Conservation (phyloP, 495 filamentous ascomycete genomes). For the Aspergillus cavernicola region DNA sequence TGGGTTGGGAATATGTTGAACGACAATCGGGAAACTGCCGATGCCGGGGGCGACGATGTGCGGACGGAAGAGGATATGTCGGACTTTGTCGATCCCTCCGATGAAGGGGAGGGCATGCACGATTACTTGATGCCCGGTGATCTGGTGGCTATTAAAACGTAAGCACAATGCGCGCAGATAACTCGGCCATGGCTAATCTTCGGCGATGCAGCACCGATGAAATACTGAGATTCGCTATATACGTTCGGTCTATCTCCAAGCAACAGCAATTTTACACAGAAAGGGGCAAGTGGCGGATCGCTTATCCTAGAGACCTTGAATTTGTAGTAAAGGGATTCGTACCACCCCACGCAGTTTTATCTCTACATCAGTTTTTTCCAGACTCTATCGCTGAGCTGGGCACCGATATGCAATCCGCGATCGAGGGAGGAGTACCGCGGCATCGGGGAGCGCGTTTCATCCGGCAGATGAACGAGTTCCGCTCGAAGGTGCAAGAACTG, state of each 20-base stretch:
- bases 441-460: constrained; percentile 34
- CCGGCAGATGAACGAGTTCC: constrained; percentile 29
- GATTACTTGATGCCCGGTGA: constrained; percentile 64
- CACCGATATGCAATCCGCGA: constrained; percentile 37
- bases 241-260: constrained; percentile 58
- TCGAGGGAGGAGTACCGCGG: constrained; percentile 44
- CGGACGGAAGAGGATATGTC: constrained; percentile 30
- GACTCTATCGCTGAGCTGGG: constrained; percentile 32
- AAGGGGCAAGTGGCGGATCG: constrained; percentile 69
- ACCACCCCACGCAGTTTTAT: constrained; percentile 49
- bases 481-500: constrained; percentile 26
- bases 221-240: constrained; percentile 59
- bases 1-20: constrained; percentile 39
- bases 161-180: constrained; percentile 15
- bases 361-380: constrained; percentile 63
- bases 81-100: constrained; percentile 29
- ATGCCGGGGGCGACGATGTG: constrained; percentile 24
- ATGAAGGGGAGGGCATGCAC: constrained; percentile 33
- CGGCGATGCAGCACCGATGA: constrained; percentile 28
- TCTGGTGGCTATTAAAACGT: constrained; percentile 60
- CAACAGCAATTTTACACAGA: constrained; percentile 70
- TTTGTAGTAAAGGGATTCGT: constrained; percentile 67
- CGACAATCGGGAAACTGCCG: constrained; percentile 36
- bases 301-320: constrained; percentile 37
- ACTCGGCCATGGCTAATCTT: background rate